Conservation (phyloP, 805 yeast genomes). For the Ogataea philodendri region DNA sequence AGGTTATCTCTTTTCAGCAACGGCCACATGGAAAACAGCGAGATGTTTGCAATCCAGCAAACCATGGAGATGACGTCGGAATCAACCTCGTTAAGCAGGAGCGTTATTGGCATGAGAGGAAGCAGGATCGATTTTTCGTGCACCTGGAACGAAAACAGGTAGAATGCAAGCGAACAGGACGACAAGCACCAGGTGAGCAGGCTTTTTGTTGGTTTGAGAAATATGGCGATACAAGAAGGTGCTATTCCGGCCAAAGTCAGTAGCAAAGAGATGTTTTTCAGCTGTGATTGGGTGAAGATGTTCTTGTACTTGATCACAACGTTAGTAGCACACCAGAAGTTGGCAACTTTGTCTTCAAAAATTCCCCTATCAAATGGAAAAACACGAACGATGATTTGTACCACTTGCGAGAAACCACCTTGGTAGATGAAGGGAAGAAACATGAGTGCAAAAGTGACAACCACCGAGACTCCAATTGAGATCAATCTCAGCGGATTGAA, state of each 20-base stretch:
- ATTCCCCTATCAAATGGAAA: conserved; percentile 93
- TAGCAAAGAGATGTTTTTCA: conserved; percentile 56
- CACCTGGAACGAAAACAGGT: conserved; percentile 88
- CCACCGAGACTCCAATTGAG: conserved; percentile 62
- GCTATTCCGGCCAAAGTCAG: conserved; percentile 51
- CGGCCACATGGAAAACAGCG: conserved; percentile 87
- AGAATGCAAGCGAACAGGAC: conserved; percentile 84
- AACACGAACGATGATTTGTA: conserved; percentile 62
- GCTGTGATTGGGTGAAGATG: conserved; percentile 50
- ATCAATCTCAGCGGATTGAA: conserved; percentile 58
- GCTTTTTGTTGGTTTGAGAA: conserved; percentile 49
- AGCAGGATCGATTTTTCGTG: conserved; percentile 91
- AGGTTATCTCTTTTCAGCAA: conserved; percentile 74
- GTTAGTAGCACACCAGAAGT: conserved; percentile 96
- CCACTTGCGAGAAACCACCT: conserved; percentile 47
- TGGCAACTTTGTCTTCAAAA: conserved; percentile 96
- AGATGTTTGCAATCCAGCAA: conserved; percentile 84
- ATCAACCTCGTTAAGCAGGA: conserved; percentile 57
- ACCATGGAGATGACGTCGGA: conserved; percentile 66
- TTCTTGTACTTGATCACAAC: conserved; percentile 66
- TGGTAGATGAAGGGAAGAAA: conserved; percentile 59
- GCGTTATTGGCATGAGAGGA: conserved; percentile 81
- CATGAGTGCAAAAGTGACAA: conserved; percentile 48
- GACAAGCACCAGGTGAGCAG: conserved; percentile 72
- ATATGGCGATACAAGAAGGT: conserved; percentile 54